Base-by-base conservation (phyloP, 2,329 filamentous ascomycete genomes). In the Calonectria naviculata region DNA sequence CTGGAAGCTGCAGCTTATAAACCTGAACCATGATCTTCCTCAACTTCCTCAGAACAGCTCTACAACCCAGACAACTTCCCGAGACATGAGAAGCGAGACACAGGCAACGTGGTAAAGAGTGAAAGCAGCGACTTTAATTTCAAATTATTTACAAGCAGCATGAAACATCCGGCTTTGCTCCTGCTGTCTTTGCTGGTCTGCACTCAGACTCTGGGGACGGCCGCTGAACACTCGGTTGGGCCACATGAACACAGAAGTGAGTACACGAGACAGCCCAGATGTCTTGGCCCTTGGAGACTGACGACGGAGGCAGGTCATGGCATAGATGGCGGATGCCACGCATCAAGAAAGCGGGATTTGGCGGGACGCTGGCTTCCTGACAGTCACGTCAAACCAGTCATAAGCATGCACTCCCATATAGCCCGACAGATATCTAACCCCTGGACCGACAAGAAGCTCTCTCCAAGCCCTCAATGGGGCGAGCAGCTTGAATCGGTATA, bases 391-490 rank as follows among this genome's bases (percentile, higher is more conserved):
- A 52, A 28, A 7, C 34, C 65, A 21, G 24, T 34, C 17, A 41
- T 68, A 9, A 49, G 42, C 41, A 41, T 42, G 17, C 58, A 44
- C n/a, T 12, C 46, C 19, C 34, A 56, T 26, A 54, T 19, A 28
- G 28, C 42, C 13, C 67, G 46, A 36, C 34, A n/a, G 10, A 28
- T 41, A 7, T n/a, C 54, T n/a, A 66, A 66, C 54, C 67, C 67
- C 8, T 70, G 67, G 67, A 34, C 12, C 3, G 54, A 58, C 36
- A 66, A 66, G 24, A 44, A 28, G 9, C 46, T 70, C 62, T 62
- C 58, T 10, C 41, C 19, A n/a, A 70, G 65, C 34, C 67, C 67
- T 24, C 44, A 34, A 19, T 70, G 67, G 67, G 52, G 42, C 29
- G n/a, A 54, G 12, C 62, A 66, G 52, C 29, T 70, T 28, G 67